phyloP scores from a whole-genome alignment of 176 grass and related monocot genomes.

The barley (Hordeum vulgare) region DNA sequence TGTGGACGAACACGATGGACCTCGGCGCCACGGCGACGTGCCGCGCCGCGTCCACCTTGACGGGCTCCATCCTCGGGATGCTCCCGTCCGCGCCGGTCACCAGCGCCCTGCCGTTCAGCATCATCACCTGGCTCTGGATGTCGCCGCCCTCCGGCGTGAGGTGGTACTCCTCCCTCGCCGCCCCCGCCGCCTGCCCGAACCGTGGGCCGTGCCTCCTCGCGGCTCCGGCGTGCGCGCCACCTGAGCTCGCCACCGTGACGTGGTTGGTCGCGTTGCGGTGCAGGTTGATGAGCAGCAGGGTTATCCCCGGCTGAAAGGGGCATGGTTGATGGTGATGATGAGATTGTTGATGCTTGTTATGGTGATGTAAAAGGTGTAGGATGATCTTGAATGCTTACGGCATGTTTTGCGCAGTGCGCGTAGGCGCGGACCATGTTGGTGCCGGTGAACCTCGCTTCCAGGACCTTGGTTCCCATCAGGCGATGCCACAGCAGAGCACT shows the following conservation, averaged over 20 bases:
- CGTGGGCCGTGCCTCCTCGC: conserved; percentile 7
- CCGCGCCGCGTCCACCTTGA: conserved; percentile 17
- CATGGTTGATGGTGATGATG: neutral
- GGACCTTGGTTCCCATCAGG: conserved; percentile 68
- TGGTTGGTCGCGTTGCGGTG: conserved; percentile 41
- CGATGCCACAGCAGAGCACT: conserved; percentile 87
- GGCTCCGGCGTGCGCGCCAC: neutral
- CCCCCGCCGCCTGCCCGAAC: neutral
- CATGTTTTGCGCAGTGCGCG: conserved; percentile 55
- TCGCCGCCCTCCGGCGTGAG: conserved; percentile 39
- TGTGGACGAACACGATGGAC: conserved; percentile 60
- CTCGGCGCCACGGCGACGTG: conserved; percentile 30
- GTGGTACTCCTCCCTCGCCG: conserved; percentile 64
- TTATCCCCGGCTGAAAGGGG: conserved; percentile 67
- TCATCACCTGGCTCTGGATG: conserved; percentile 64
- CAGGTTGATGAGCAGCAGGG: conserved; percentile 87
- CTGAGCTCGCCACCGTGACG: conserved; percentile 18
- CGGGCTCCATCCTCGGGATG: conserved; percentile 43
- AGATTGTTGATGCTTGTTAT: neutral
- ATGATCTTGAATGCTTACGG: conserved; percentile 32
- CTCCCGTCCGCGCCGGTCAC: conserved; percentile 33
- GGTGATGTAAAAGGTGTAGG: neutral
- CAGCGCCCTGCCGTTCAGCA: conserved; percentile 57
- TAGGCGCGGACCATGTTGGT: conserved; percentile 56
- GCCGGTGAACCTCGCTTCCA: conserved; percentile 39